phyloP scores from a whole-genome alignment of 1,284 basidiomycete species.

The Violaceomyces palustris region DNA sequence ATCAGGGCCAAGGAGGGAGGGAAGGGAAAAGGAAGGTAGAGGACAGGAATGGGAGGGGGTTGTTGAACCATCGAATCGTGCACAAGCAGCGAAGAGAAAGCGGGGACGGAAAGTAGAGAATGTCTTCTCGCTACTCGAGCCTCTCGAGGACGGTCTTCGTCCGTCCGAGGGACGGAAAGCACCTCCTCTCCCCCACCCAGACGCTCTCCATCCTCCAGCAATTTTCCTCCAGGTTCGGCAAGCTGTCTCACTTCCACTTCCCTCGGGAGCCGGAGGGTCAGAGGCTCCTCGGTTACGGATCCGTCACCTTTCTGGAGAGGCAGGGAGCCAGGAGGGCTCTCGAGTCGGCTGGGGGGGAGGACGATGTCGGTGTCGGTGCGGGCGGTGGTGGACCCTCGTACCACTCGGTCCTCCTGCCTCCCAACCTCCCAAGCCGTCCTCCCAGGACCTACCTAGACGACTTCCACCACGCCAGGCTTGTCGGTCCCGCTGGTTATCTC shows the following conservation, averaged over 20 bases:
- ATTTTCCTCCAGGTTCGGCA: constrained; percentile 18
- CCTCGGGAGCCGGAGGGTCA: constrained; percentile 16
- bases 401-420: constrained; percentile 9
- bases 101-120: too few relatives aligned
- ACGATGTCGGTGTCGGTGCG: too few relatives aligned
- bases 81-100: too few relatives aligned
- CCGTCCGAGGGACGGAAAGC: constrained; percentile 17
- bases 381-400: constrained; percentile 6
- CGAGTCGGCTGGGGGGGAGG: too few relatives aligned
- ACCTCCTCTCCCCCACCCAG: constrained; percentile 23
- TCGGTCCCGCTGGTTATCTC: too few relatives aligned
- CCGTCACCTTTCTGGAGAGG: constrained; percentile 18
- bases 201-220: constrained; percentile 19
- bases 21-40: too few relatives aligned
- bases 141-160: constrained; percentile 19
- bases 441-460: constrained; percentile 20
- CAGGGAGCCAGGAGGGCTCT: constrained; percentile 18
- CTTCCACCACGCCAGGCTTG: constrained; percentile 9
- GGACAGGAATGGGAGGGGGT: too few relatives aligned
- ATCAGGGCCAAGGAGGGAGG: too few relatives aligned
- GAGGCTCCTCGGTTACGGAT: constrained; percentile 17
- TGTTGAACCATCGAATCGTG: too few relatives aligned
- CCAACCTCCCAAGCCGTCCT: constrained; percentile 15
- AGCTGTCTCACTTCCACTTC: constrained; percentile 24
- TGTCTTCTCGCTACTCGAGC: too few relatives aligned